phyloP scores from a whole-genome alignment of 192 early-diverging fungal genomes.

The Umbelopsis vinacea region DNA sequence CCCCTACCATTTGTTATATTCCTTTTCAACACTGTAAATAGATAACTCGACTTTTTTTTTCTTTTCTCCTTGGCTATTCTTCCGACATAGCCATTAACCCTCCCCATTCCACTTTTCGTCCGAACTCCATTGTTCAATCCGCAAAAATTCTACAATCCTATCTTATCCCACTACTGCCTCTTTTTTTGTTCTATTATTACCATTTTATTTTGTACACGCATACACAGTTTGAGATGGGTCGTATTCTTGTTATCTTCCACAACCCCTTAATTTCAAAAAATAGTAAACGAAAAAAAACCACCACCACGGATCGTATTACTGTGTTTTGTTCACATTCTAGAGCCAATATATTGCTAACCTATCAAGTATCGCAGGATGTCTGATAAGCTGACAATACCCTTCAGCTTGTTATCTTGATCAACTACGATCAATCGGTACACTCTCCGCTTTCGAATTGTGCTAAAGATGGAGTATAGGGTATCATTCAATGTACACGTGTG shows the following conservation, averaged over 20 bases:
- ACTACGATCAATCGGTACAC: conserved; percentile 94
- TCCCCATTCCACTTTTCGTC: background rate
- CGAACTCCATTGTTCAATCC: background rate
- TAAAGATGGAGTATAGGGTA: conserved; percentile 87
- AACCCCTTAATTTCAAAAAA: conserved; percentile 1
- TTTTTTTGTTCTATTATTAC: conserved; percentile 16
- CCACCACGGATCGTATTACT: too few relatives aligned
- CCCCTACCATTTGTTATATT: conserved; percentile 5
- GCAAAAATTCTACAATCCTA: background rate
- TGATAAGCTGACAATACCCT: conserved; percentile 84
- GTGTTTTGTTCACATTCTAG: background rate
- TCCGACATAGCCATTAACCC: background rate
- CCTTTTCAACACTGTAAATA: conserved; percentile 14
- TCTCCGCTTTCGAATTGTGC: conserved; percentile 82
- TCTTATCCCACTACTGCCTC: background rate
- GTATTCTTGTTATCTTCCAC: background rate
- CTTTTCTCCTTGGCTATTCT: background rate
- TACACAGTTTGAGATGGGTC: conserved; percentile 6
- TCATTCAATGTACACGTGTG: conserved; percentile 89
- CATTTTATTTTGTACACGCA: conserved; percentile 18
- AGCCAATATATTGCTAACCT: conserved; percentile 23
- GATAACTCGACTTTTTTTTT: conserved; percentile 1
- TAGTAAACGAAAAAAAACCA: background rate
- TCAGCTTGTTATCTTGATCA: conserved; percentile 76
- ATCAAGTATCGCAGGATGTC: conserved; percentile 77